Conservation (phyloP, 2,329 filamentous ascomycete genomes). For the Calonectria ilicicola region DNA sequence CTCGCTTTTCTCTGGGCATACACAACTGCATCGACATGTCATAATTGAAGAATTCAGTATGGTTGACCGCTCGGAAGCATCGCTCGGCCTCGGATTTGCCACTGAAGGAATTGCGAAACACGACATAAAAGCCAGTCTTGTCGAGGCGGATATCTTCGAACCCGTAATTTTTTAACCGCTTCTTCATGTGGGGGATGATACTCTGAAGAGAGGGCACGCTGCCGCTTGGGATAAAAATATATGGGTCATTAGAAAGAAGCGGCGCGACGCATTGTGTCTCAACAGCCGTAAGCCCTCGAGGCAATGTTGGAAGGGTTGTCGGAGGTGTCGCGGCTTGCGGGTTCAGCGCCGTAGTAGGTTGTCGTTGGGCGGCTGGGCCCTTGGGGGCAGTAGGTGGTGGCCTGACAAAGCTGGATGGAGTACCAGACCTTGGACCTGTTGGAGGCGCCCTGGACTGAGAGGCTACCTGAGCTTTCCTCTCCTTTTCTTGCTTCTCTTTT, state of each 20-base stretch:
- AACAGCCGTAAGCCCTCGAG: conserved; percentile 60
- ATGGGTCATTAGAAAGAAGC: conserved; percentile 82
- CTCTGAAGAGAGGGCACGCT: conserved; percentile 89
- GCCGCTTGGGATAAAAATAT: conserved; percentile 88
- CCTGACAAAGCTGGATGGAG: conserved; percentile 45
- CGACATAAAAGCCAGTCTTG: conserved; percentile 87
- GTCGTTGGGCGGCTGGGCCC: conserved; percentile 75
- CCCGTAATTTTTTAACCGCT: conserved; percentile 84
- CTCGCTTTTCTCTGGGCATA: conserved; percentile 45
- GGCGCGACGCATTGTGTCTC: conserved; percentile 75
- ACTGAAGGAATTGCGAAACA: conserved; percentile 83
- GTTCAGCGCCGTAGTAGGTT: conserved; percentile 41
- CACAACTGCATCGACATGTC: conserved; percentile 88
- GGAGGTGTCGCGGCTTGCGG: conserved; percentile 51
- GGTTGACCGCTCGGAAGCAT: conserved; percentile 83
- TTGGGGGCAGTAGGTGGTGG: conserved; percentile 89
- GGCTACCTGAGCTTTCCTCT: conserved; percentile 45
- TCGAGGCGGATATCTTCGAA: conserved; percentile 88
- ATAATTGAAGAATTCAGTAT: conserved; percentile 90
- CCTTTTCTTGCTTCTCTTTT: conserved; percentile 67
- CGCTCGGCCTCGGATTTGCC: conserved; percentile 85
- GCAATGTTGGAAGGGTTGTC: conserved; percentile 30
- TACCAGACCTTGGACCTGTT: conserved; percentile 51
- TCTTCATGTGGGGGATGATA: conserved; percentile 91
- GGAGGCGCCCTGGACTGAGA: conserved; percentile 49